Evolutionary conservation across 1,139 yeast genomes (phyloP), one percentile per base, ranked within the genome.

Genomic region (Hyphopichia fennica): DNA sequence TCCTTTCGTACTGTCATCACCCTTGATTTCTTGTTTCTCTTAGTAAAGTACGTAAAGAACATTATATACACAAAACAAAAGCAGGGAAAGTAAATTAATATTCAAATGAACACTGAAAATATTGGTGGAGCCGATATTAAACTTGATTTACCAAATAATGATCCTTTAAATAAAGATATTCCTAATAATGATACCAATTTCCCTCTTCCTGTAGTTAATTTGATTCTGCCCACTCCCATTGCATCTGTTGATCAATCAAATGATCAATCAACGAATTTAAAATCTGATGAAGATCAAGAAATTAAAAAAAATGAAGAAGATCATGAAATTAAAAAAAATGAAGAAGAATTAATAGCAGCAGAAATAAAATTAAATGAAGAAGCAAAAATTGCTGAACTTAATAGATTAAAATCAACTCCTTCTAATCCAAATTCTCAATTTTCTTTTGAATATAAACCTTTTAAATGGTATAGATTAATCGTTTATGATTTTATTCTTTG

Each of bases 401-500:
- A 25, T 25, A 25, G 7, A 25, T 11, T 25, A 8, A 33, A 33
- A 19, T n/a, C 23, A 19, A 33, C 35, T 13, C 37, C 37, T 16
- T 15, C 37, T 9, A 35, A 25, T 14, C n/a, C 30, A 8, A 16
- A 23, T 13, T 3, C 37, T 5, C 4, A n/a, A 5, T 5, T 10
- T n/a, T 3, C 4, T 18, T 15, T 22, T 7, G 11, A 32, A 20
- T 37, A 39, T 33, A 30, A 42, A 29, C 49, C 52, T 29, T 38
- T 43, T 11, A 37, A 63, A 15, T 61, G 74, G 66, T 62, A 60
- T 48, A 59, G 78, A 37, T 60, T 68, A 29, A 48, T 67, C 38
- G 57, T 73, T 38, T 80, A 77, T 51, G 84, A 80, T 54, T 50
- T 77, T 27, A 57, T 78, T 29, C 52, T 77, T 35, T 79, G 82